A percentile compares a stretch with the other conserved stretches of the same genome.
phyloP scores from a whole-genome alignment of 495 filamentous ascomycete species.

The Penicillium riverlandense region DNA sequence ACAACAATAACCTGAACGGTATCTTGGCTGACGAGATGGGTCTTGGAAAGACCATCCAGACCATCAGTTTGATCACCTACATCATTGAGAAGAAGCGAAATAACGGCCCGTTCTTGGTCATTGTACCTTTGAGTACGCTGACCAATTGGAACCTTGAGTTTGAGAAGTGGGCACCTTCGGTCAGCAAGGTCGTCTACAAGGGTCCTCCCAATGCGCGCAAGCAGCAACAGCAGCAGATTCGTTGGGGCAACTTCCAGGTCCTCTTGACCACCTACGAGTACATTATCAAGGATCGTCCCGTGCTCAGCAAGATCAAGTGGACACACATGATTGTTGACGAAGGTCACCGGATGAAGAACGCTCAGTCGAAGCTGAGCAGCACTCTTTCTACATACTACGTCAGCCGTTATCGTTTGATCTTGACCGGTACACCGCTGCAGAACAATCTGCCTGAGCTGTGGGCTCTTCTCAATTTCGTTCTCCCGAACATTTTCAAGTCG shows the following conservation, averaged over 20 bases:
- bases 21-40: slow-evolving; percentile 98
- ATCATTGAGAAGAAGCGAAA: slow-evolving; percentile 94
- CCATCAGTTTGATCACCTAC: slow-evolving; percentile 94
- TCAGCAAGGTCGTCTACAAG: slow-evolving; percentile 89
- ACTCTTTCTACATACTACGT: slow-evolving; percentile 92
- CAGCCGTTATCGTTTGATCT: slow-evolving; percentile 89
- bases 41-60: slow-evolving; percentile 96
- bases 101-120: slow-evolving; percentile 89
- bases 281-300: slow-evolving; percentile 95
- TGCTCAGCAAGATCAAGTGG: slow-evolving; percentile 97
- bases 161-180: slow-evolving; percentile 93
- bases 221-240: slow-evolving; percentile 85
- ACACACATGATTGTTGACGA: slow-evolving; percentile 99
- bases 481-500: slow-evolving; percentile 98
- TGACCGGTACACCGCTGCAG: slow-evolving; percentile 94
- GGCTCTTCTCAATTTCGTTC: slow-evolving; percentile 95
- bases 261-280: slow-evolving; percentile 97
- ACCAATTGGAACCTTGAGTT: slow-evolving; percentile 99
- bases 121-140: slow-evolving; percentile 90
- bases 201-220: slow-evolving; percentile 86
- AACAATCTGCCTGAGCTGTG: slow-evolving; percentile 96
- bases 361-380: slow-evolving; percentile 91
- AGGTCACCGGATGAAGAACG: slow-evolving; percentile 99
- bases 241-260: slow-evolving; percentile 92
- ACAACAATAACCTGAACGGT: slow-evolving; percentile 99